Conservation (phyloP, 2,329 filamentous ascomycete genomes). For the Cladosporium sphaerospermum region DNA sequence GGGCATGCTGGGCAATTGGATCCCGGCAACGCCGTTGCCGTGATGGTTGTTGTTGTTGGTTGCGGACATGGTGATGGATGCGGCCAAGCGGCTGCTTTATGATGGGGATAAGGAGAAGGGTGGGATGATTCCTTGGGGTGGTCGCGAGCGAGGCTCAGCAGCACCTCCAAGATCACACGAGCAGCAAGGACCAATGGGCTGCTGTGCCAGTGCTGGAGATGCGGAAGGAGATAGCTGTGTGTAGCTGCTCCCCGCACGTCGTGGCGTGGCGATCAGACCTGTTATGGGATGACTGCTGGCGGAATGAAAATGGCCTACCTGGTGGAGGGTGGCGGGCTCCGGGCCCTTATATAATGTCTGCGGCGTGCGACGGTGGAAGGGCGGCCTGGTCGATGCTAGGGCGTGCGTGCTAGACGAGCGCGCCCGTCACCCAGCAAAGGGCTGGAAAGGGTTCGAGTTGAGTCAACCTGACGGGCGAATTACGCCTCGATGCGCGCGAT, state of each 20-base stretch:
- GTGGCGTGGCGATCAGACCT: not conserved
- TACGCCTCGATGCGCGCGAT: not conserved
- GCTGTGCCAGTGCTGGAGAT: not conserved
- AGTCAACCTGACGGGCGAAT: constrained; percentile 4
- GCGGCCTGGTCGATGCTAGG: not conserved
- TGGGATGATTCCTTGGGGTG: constrained; percentile 2
- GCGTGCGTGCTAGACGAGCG: not conserved
- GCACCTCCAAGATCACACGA: constrained; percentile 8
- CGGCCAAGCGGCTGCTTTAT: not conserved
- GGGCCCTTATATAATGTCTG: not conserved
- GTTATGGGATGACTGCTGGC: not conserved
- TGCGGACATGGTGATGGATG: constrained; percentile 6
- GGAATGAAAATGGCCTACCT: constrained; percentile 5
- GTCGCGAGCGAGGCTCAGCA: constrained; percentile 9
- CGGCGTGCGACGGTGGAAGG: not conserved
- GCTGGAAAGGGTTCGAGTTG: not conserved
- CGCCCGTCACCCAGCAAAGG: not conserved
- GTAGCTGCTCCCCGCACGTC: constrained; percentile 11
- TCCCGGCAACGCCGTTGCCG: not conserved
- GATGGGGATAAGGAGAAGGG: not conserved
- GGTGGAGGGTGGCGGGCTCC: constrained; percentile 3
- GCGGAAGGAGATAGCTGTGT: too few relatives aligned
- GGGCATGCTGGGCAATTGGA: constrained; percentile 4
- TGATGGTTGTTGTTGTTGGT: not conserved
- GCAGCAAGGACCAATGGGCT: not conserved